These are phyloP conservation scores for Primulina huaijiensis DNA, from an alignment of 257 asterid genomes.

Conservation along the genomic window DNA sequence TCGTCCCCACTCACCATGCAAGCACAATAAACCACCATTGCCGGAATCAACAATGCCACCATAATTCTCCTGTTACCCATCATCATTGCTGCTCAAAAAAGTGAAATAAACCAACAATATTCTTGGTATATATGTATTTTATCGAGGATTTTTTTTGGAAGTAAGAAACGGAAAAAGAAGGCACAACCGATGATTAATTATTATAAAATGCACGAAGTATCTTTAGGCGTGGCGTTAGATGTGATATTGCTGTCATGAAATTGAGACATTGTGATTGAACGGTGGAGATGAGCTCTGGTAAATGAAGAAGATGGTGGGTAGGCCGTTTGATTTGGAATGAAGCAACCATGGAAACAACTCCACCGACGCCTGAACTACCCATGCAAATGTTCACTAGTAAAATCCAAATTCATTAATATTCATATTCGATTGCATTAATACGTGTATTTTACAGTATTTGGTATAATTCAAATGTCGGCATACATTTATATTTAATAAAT, in stretches of 20 bases:
- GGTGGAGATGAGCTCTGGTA: not conserved
- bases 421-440: too few relatives aligned
- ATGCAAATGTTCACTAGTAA: not conserved
- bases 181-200: not conserved
- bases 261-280: not conserved
- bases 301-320: not conserved
- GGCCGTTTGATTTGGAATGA: not conserved
- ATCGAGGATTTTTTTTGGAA: not conserved
- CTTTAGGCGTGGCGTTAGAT: constrained; percentile 2
- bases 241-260: not conserved
- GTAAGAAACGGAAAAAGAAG: not conserved
- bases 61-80: not conserved
- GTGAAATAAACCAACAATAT: not conserved
- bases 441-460: too few relatives aligned
- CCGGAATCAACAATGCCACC: not conserved
- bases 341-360: not conserved
- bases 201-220: not conserved
- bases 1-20: constrained; percentile 31
- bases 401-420: not conserved
- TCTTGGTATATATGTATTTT: too few relatives aligned
- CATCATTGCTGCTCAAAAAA: not conserved
- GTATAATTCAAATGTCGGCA: too few relatives aligned
- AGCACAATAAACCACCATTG: not conserved
- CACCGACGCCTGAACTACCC: not conserved
- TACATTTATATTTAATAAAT: too few relatives aligned